These are phyloP conservation scores for Triticum turgidum DNA, from an alignment of 176 grass and related monocot species.

Conservation along the genomic window DNA sequence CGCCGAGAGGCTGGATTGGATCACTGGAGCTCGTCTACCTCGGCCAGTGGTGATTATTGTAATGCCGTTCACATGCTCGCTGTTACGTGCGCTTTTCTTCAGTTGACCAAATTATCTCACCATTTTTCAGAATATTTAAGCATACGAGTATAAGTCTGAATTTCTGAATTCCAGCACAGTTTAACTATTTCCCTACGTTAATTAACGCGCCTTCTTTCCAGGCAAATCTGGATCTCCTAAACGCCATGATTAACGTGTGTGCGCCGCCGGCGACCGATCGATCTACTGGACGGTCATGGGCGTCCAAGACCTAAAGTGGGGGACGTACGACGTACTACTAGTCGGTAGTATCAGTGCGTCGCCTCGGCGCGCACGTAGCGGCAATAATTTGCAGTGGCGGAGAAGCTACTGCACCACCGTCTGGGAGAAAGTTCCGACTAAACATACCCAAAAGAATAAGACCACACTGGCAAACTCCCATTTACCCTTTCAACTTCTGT, in stretches of 20 bases:
- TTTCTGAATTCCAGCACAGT: no score
- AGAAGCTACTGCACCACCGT: slow-evolving; percentile 7
- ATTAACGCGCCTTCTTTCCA: not conserved
- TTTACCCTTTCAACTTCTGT: no score
- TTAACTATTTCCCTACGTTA: not conserved
- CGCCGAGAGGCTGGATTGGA: not conserved
- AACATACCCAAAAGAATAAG: not conserved
- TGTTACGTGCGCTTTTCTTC: not conserved
- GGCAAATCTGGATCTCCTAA: not conserved
- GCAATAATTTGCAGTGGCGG: slow-evolving; percentile 24
- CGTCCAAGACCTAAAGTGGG: not conserved
- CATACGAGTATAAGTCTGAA: no score
- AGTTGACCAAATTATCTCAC: not conserved
- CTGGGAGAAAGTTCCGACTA: not conserved
- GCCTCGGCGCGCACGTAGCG: slow-evolving; percentile 26
- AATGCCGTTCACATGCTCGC: not conserved
- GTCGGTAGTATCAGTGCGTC: not conserved
- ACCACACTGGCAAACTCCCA: no score
- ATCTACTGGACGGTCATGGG: not conserved
- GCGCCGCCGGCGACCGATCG: not conserved
- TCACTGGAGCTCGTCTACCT: not conserved
- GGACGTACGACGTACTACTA: not conserved
- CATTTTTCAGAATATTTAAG: not conserved
- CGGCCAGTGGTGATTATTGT: not conserved
- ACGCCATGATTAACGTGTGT: not conserved